Conservation (phyloP, 2,329 filamentous ascomycete species). For the Diplodia seriata region DNA sequence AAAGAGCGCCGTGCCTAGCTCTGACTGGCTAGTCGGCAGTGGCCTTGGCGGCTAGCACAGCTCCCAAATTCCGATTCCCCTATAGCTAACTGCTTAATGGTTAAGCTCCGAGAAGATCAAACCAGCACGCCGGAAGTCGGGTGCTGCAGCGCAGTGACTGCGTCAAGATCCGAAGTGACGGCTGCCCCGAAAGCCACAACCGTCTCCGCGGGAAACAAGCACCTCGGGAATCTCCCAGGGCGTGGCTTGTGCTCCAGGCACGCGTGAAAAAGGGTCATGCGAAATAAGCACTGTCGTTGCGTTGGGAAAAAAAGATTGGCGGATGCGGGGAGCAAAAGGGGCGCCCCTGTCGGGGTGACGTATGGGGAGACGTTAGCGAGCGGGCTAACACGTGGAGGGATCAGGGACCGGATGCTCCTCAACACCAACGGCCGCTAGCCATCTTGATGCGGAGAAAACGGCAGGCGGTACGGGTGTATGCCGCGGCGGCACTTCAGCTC, state of each 20-base stretch:
- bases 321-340: slow-evolving; percentile 23
- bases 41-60: slow-evolving; percentile 8
- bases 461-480: neutral
- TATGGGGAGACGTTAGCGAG: slow-evolving; percentile 15
- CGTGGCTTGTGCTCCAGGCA: slow-evolving; percentile 7
- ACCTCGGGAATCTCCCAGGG: neutral
- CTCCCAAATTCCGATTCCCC: neutral
- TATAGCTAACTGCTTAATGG: slow-evolving; percentile 12
- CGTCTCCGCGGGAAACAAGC: neutral
- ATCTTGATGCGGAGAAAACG: slow-evolving; percentile 18
- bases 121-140: slow-evolving; percentile 8
- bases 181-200: slow-evolving; percentile 18
- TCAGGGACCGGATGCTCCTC: slow-evolving; percentile 1
- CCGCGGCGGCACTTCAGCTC: slow-evolving; percentile 6
- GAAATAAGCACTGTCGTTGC: neutral
- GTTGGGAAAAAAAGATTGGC: neutral
- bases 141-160: neutral
- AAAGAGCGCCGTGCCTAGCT: neutral
- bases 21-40: neutral
- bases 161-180: neutral
- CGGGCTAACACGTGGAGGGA: neutral
- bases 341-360: slow-evolving; percentile 15
- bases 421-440: slow-evolving; percentile 24
- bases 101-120: slow-evolving; percentile 6
- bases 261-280: neutral